These are phyloP conservation scores for Botrytis hyacinthi DNA, from an alignment of 2,329 filamentous ascomycete genomes.

Conservation along the genomic window DNA sequence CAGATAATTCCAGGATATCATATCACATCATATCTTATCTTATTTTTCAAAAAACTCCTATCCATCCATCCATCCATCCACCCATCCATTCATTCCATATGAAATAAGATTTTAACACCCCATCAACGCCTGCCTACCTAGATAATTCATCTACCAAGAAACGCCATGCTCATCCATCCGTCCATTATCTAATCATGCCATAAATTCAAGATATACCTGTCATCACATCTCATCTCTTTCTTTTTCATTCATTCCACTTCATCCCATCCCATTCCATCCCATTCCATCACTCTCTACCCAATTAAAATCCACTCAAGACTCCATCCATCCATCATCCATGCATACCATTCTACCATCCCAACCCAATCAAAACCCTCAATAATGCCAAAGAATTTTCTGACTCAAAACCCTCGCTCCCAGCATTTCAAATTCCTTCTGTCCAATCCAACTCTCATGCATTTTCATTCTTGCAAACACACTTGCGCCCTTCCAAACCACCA, in stretches of 20 bases:
- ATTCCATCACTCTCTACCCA: background rate
- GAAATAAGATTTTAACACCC: background rate
- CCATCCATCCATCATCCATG: background rate
- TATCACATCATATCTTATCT: background rate
- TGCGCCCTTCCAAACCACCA: conserved; percentile 97
- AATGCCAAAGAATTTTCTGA: conserved; percentile 62
- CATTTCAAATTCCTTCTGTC: conserved; percentile 81
- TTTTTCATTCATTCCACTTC: background rate
- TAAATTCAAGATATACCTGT: background rate
- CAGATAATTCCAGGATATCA: background rate
- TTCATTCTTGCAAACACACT: conserved; percentile 85
- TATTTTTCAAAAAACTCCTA: background rate
- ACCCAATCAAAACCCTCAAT: conserved; percentile 20
- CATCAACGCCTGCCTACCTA: conserved; percentile 3
- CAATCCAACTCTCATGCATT: conserved; percentile 96
- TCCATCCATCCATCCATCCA: background rate
- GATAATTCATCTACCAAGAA: background rate
- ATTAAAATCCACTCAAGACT: background rate
- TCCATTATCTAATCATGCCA: conserved; percentile 1
- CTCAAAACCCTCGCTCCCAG: conserved; percentile 78
- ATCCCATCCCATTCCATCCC: background rate
- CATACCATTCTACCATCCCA: background rate
- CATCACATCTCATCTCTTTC: background rate
- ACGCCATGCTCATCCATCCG: conserved; percentile 1
- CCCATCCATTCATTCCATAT: background rate